These are phyloP conservation scores for Carex cristatella DNA, from an alignment of 176 grass and related monocot genomes.

Conservation along the genomic window DNA sequence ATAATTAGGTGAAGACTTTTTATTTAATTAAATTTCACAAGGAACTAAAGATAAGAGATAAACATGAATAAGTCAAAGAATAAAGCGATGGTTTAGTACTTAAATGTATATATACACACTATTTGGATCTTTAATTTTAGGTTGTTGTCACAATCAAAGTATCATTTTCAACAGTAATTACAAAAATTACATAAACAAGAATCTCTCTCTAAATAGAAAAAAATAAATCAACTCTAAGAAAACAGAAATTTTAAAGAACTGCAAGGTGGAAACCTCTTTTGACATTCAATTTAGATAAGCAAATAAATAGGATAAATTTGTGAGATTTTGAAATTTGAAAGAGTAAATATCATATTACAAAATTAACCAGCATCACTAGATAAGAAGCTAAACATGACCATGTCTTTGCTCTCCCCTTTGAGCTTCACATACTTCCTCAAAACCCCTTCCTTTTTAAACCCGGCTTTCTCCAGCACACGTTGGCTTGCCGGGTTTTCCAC, in stretches of 20 bases:
- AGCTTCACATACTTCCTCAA: constrained; percentile 48
- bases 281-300: neutral
- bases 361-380: constrained; percentile 11
- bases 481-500: constrained; percentile 69
- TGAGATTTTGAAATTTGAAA: no score
- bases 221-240: neutral
- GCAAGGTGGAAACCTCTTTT: neutral
- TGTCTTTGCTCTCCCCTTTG: constrained; percentile 51
- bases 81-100: neutral
- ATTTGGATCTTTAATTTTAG: neutral
- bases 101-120: neutral
- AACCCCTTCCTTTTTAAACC: constrained; percentile 49
- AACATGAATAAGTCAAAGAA: neutral
- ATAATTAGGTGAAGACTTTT: no score
- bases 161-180: neutral
- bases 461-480: constrained; percentile 83
- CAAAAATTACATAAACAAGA: neutral
- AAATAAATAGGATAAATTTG: no score
- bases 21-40: no score
- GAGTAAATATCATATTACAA: no score
- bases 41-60: neutral
- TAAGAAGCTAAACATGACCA: constrained; percentile 69
- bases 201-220: neutral
- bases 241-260: neutral
- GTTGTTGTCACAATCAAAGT: neutral